Evolutionary conservation across 305 asterid genomes (phyloP), one percentile per base, ranked within the genome.

Genomic region (Ajuga reptans): DNA sequence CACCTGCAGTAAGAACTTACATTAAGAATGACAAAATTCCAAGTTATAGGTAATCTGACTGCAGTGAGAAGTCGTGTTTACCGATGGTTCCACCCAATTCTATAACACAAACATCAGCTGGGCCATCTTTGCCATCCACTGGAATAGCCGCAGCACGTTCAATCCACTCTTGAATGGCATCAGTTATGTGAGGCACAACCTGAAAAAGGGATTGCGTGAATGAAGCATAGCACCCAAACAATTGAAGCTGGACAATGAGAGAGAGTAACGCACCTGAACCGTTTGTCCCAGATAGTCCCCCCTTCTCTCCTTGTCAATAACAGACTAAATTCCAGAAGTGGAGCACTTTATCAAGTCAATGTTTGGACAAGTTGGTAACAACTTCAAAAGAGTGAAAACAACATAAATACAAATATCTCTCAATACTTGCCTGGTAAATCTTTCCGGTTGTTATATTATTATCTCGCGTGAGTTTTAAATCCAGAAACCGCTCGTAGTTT

Each of bases 51-150:
- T 0, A 57, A 39, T 9, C 3, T 18, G n/a, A 46, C 49, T 43
- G 6, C 53, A n/a, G 9, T 27, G 21, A 61, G 58, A 58, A 16
- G 59, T 18, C 60, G 5, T 39, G 62, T 60, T 55, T 81, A 91
- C 98, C 98, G 37, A 92, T 87, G 37, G 96, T 92, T 75, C 97
- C 98, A 76, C 98, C 98, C 86, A 92, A 78, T 80, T 92, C 98
- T 56, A 92, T 82, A 81, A 92, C 96, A 87, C 98, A 92, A 78
- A 92, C 95, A 87, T 92, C 98, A 54, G 98, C 85, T 36, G 95
- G 93, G 56, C 93, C 91, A 42, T 90, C 95, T 80, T 85, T 85
- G 50, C 95, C 96, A 53, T 92, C 97, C 9, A 92, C 97, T 0
- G 98, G 91, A 55, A 86, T 75, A 64, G 84, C 81, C 17, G 97